Base-by-base conservation (phyloP, 805 yeast species). In the Suhomyces canberraensis region DNA sequence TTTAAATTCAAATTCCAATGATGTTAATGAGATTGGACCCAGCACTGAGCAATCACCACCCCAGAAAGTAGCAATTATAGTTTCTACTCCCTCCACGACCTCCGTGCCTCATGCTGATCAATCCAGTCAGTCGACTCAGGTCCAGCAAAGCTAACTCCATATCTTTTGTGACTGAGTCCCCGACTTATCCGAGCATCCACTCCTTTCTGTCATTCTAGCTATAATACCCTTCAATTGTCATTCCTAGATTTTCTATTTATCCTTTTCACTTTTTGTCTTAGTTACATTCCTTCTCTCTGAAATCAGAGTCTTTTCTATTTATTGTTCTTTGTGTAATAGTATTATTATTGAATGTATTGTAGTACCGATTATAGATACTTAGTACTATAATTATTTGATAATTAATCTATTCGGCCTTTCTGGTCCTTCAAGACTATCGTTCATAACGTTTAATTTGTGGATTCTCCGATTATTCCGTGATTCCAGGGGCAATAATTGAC, bases 31-130 rank as follows among this genome's bases (percentile, higher is more conserved):
- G 2, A 22, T 8, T 2, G 25, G 33, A 8, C 21, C 13, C 8
- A 26, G 22, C 8, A 30, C 28, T 7, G 26, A 26, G 2, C 4
- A 28, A 19, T 29, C 25, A 16, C 35, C 44, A 14, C n/a, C n/a
- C n/a, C n/a, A n/a, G n/a, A 31, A 38, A 11, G 43, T 42, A 3
- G 47, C 39, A 14, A 45, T 45, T 24, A 30, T 45, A 13, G 49
- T 45, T n/a, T 43, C 47, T 1, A 38, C 45, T 13, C 45, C 47
- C 9, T 37, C 45, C 4, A 11, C 41, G 8, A 30, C 39, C 11
- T 35, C 43, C 4, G 42, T 31, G n/a, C 31, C 27, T 2, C 29
- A 32, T 9, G 9, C 16, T 25, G 16, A 6, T n/a, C 11, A 27
- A n/a, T 16, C 19, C 4, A 6, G 17, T 7, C 17, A n/a, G 14